phyloP scores from a whole-genome alignment of 1,139 yeast genomes.

The Taphrina deformans region DNA sequence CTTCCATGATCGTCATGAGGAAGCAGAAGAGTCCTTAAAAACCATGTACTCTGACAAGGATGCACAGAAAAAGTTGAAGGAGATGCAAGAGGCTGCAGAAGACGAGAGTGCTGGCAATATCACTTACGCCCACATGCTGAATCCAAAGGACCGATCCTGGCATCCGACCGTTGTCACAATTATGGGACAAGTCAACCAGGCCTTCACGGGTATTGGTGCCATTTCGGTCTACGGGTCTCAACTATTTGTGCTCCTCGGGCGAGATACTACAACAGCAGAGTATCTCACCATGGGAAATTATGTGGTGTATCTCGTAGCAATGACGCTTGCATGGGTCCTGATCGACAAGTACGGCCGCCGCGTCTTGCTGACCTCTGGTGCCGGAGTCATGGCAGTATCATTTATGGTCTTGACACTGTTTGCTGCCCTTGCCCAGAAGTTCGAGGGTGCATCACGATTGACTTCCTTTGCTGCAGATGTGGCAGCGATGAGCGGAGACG shows the following conservation, averaged over 20 bases:
- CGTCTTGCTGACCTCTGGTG: conserved; percentile 10
- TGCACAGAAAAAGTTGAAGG: conserved; percentile 16
- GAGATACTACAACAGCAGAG: conserved; percentile 17
- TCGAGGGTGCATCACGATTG: not conserved
- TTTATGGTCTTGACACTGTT: conserved; percentile 17
- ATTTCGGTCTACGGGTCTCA: conserved; percentile 29
- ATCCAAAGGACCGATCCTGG: conserved; percentile 28
- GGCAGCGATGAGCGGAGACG: not conserved
- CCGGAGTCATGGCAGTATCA: conserved; percentile 7
- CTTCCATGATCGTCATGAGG: conserved; percentile 26
- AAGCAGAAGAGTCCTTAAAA: conserved; percentile 3
- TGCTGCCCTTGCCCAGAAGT: conserved; percentile 24
- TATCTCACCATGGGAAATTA: conserved; percentile 32
- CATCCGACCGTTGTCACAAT: conserved; percentile 31
- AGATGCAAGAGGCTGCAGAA: conserved; percentile 24
- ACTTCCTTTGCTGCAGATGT: not conserved
- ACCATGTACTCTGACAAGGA: conserved; percentile 15
- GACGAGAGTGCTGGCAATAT: conserved; percentile 12
- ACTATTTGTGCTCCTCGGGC: conserved; percentile 22
- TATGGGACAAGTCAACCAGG: conserved; percentile 32
- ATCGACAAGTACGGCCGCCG: conserved; percentile 30
- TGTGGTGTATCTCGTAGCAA: conserved; percentile 19
- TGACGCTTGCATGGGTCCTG: conserved; percentile 31
- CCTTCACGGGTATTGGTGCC: conserved; percentile 32
- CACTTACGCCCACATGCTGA: conserved; percentile 26